phyloP scores from a whole-genome alignment of 495 filamentous ascomycete species.

The Xylaria sp. region DNA sequence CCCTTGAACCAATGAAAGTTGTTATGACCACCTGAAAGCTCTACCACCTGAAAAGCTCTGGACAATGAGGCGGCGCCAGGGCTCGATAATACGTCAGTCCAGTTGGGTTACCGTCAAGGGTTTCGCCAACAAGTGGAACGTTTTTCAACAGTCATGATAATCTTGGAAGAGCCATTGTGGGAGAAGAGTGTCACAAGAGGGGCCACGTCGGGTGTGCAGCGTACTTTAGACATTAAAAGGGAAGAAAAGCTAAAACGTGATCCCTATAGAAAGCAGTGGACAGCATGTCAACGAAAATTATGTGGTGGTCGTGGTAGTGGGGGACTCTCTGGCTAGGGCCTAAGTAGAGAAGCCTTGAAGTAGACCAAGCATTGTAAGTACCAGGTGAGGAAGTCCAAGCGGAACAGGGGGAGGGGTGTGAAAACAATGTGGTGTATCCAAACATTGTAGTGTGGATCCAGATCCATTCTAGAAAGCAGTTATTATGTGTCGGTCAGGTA shows the following conservation, averaged over 20 bases:
- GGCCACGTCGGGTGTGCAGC: slow-evolving; percentile 50
- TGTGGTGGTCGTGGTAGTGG: slow-evolving; percentile 37
- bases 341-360: slow-evolving; percentile 31
- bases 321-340: slow-evolving; percentile 35
- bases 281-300: slow-evolving; percentile 35
- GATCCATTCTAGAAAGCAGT: slow-evolving; percentile 37
- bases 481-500: slow-evolving; percentile 38
- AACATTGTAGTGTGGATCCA: slow-evolving; percentile 41
- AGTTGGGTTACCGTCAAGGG: slow-evolving; percentile 46
- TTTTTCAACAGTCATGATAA: slow-evolving; percentile 51
- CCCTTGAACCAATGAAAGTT: slow-evolving; percentile 50
- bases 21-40: slow-evolving; percentile 40
- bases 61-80: slow-evolving; percentile 42
- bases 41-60: slow-evolving; percentile 41
- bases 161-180: slow-evolving; percentile 43
- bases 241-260: slow-evolving; percentile 41
- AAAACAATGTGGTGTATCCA: slow-evolving; percentile 33
- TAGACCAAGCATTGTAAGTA: slow-evolving; percentile 26
- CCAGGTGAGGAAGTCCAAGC: slow-evolving; percentile 34
- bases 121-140: slow-evolving; percentile 43
- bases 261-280: slow-evolving; percentile 36
- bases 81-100: slow-evolving; percentile 51
- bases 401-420: slow-evolving; percentile 42
- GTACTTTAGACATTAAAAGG: slow-evolving; percentile 40
- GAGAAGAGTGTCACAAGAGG: slow-evolving; percentile 46